Conservation (phyloP, 1,284 basidiomycete genomes). For the Meripilus lineatus region DNA sequence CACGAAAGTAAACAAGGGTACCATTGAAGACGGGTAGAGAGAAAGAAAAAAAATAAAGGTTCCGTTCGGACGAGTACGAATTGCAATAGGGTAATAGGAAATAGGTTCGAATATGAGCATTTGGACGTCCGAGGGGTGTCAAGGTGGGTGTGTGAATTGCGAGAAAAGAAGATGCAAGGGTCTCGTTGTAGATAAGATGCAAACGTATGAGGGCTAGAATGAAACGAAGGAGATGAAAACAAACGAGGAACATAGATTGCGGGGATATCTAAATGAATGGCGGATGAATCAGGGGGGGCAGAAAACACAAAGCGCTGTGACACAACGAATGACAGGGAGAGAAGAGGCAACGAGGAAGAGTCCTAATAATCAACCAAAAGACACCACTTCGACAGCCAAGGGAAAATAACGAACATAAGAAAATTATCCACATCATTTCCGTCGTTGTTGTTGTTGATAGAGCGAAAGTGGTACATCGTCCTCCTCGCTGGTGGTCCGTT, state of each 20-base stretch:
- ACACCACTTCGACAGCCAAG: neutral
- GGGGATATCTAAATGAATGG: neutral
- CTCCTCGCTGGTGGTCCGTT: constrained; percentile 49
- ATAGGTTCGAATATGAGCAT: no score
- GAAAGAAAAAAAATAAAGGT: no score
- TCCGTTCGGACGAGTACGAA: no score
- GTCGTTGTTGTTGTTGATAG: constrained; percentile 68
- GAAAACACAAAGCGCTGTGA: neutral
- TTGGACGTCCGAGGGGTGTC: no score
- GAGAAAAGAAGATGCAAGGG: no score
- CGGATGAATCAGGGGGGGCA: neutral
- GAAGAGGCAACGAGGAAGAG: neutral
- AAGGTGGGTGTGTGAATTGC: no score
- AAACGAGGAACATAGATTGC: neutral
- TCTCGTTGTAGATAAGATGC: no score
- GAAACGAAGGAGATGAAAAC: neutral
- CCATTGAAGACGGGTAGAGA: no score
- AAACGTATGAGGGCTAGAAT: no score
- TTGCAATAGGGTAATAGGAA: no score
- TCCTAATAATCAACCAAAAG: neutral
- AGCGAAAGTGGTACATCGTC: constrained; percentile 74
- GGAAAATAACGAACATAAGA: neutral
- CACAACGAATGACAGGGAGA: neutral
- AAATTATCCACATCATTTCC: constrained; percentile 20
- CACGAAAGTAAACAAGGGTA: no score